Evolutionary conservation across 306 rosid genomes (phyloP), one percentile per base, ranked within the genome.

Genomic region (Nissolia schottii): DNA sequence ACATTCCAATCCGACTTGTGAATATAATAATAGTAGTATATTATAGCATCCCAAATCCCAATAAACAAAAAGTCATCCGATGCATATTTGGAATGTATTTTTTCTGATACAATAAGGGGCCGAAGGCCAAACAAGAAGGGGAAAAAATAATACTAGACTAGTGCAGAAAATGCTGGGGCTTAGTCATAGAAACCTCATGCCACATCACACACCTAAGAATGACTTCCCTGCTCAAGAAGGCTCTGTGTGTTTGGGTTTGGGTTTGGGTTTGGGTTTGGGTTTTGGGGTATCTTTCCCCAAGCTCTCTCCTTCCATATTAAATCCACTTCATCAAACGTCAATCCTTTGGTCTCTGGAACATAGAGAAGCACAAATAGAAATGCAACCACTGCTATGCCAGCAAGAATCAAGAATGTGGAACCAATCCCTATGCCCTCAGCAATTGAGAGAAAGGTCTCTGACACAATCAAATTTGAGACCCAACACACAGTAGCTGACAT

Each of bases 291-390:
- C 76, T 73, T 84, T 24, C 96, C 93, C 88, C 90, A 77, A 55
- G 96, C 98, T 71, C 86, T 92, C 82, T 84, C 90, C 92, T 83
- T 92, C 98, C 98, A 92, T 56, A 92, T 88, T 56, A 60, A 58
- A 78, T 85, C 98, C 73, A 92, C 96, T 79, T 92, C 98, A 90
- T 90, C 98, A 66, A 92, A 92, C 16, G 96, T 90, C 82, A 92
- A 83, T 65, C 98, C 98, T 70, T 92, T 80, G 13, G 98, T 92
- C 83, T 92, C 98, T 3, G 98, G 98, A 65, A 92, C 88, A 29
- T 76, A 75, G 13, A 82, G 12, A 22, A 75, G 28, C 73, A 90
- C 96, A 78, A 92, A 92, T 0, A 81, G n/a, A 57, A 92, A 83
- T 0, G 96, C 98, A 23, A 77, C 8, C 78, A 87, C 86, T 15